A percentile compares a stretch with the other conserved stretches of the same genome.
phyloP scores from a whole-genome alignment of 2,329 filamentous ascomycete species.

The Diaporthe citri region DNA sequence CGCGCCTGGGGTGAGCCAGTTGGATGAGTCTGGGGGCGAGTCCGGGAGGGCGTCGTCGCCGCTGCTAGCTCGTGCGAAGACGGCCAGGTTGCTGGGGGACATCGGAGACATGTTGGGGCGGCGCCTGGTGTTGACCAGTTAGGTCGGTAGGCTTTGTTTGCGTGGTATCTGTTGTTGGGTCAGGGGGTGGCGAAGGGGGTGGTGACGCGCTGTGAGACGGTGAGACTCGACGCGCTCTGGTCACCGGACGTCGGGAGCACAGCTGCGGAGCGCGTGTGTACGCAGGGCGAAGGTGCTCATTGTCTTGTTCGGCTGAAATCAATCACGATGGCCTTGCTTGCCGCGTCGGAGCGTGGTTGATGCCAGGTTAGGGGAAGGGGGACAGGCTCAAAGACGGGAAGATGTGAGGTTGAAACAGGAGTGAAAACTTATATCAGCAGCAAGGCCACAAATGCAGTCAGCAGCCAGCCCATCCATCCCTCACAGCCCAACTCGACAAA shows the following conservation, averaged over 20 bases:
- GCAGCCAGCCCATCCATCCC: background rate
- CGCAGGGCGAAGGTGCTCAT: conserved; percentile 13
- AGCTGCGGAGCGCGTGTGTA: background rate
- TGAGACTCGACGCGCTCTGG: background rate
- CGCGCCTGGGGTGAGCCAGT: conserved; percentile 15
- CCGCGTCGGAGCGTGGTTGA: background rate
- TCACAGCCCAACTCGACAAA: background rate
- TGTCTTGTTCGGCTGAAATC: background rate
- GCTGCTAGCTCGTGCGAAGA: background rate
- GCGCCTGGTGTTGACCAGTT: background rate
- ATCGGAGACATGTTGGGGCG: background rate
- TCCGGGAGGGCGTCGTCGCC: conserved; percentile 1
- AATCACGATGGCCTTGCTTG: background rate
- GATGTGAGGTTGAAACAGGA: conserved; percentile 7
- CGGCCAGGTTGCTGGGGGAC: background rate
- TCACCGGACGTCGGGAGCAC: conserved; percentile 20
- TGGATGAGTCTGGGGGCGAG: background rate
- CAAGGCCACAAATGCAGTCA: background rate
- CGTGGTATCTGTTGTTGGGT: background rate
- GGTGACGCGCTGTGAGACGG: background rate
- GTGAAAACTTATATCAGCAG: conserved; percentile 23
- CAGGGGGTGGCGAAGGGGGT: background rate
- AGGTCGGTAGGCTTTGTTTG: background rate
- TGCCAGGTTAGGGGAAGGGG: background rate
- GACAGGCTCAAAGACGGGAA: background rate